These are phyloP conservation scores for Hibiscus syriacus DNA, from an alignment of 345 rosid species.

Conservation along the genomic window DNA sequence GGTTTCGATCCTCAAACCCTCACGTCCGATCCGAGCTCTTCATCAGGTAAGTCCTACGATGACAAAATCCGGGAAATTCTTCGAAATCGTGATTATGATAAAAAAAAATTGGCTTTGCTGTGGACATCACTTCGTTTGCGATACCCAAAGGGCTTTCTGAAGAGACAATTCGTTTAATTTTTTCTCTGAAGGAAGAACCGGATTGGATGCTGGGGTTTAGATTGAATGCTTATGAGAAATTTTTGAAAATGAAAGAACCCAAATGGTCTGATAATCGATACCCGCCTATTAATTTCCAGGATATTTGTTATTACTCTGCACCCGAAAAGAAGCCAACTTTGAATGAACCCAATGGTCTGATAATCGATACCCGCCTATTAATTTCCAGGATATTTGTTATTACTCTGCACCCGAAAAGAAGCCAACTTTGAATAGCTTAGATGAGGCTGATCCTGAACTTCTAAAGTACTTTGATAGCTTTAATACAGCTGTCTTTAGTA, in stretches of 20 bases:
- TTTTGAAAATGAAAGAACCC: conserved; percentile 63
- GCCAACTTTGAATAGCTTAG: conserved; percentile 66
- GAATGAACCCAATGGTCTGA: conserved; percentile 94
- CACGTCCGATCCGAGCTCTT: conserved; percentile 22
- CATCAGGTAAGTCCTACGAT: conserved; percentile 45
- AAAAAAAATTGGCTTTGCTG: conserved; percentile 62
- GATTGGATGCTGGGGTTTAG: conserved; percentile 88
- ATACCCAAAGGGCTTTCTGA: conserved; percentile 80
- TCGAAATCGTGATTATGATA: conserved; percentile 57
- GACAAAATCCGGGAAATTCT: conserved; percentile 66
- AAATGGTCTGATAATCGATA: conserved; percentile 84
- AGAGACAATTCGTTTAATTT: conserved; percentile 60
- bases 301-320: conserved; percentile 86
- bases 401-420: conserved; percentile 90
- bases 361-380: conserved; percentile 53
- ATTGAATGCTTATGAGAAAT: conserved; percentile 65
- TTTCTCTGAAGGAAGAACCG: conserved; percentile 70
- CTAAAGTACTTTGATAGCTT: conserved; percentile 70
- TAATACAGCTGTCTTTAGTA: conserved; percentile 93
- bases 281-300: conserved; percentile 64
- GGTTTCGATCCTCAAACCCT: conserved; percentile 31
- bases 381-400: conserved; percentile 82
- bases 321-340: conserved; percentile 74
- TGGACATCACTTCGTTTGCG: conserved; percentile 66
- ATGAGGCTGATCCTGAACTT: conserved; percentile 83